Base-by-base conservation (phyloP, 768 basidiomycete species). In the Sistotremastrum niveocremeum region DNA sequence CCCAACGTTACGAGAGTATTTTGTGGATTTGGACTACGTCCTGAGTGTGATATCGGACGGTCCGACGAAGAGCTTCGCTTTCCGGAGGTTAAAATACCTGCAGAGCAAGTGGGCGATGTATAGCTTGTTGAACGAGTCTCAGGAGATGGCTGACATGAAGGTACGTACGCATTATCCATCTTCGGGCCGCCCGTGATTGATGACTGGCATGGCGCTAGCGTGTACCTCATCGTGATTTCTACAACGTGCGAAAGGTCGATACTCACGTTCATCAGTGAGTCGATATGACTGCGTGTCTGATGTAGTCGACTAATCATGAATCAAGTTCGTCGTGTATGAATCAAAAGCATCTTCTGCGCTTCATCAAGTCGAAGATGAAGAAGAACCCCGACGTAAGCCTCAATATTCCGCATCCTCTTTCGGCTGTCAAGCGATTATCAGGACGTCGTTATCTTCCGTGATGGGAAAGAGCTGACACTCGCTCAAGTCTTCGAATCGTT, bases 291-390 rank as follows among this genome's bases (percentile, higher is more conserved):
- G 20, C 20, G 20, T 2, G 20, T 20, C 20, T 20, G 20, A 2
- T 20, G 20, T 2, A 20, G 20, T 20, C 20, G 20, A 2, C 20
- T 20, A 2, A 20, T 20, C 20, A 20, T 20, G 20, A 20, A 20
- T 20, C 20, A 20, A 20, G 20, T 60, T 94, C 94, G 3, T 95
- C 93, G 50, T 87, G 88, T 64, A 97, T 98, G 93, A 99, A 99
- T 60, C 95, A 99, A 63, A 99, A 99, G 62, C 95, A 99, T 65
- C 66, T 99, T 12, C 68, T 99, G 8, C 88, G 95, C 6, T 98
- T 99, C 66, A 97, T 99, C 69, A 99, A 99, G 62, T 79, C 82
- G n/a, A 94, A 94, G 60, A 93, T 95, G 89, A 91, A 90, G 65
- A 79, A 77, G 28, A 79, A 71, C 53, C 82, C 90, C 2, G 57